Evolutionary conservation across 1,284 basidiomycete species (phyloP).

Genomic region (Cutaneotrichosporon daszewskae): DNA sequence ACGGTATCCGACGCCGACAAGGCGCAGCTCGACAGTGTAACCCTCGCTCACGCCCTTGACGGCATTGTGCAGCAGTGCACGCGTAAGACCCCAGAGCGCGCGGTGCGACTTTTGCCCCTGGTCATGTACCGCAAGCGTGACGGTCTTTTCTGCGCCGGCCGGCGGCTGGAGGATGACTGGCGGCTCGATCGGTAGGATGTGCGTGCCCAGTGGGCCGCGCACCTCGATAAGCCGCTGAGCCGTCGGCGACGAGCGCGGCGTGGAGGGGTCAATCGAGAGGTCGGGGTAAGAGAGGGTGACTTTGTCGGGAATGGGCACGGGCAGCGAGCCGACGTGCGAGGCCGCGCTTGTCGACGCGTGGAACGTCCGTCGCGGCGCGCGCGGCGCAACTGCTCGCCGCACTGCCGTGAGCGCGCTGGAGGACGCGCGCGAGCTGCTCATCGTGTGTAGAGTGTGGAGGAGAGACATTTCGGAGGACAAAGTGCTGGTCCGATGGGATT

Average conservation of each 20-base stretch:
- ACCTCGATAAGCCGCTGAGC: conserved; percentile 48
- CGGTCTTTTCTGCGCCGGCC: conserved; percentile 3
- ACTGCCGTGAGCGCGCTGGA: not conserved
- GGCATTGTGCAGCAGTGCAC: conserved; percentile 83
- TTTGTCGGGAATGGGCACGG: conserved; percentile 63
- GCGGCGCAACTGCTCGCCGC: not conserved
- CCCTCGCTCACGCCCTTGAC: conserved; percentile 84
- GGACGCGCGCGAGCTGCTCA: conserved; percentile 8
- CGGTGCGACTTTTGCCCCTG: conserved; percentile 68
- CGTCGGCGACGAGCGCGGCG: conserved; percentile 19
- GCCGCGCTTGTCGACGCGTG: conserved; percentile 20
- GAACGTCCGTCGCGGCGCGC: conserved; percentile 19
- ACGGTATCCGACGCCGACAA: conserved; percentile 94
- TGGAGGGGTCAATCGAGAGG: conserved; percentile 27
- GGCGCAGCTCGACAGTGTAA: conserved; percentile 71
- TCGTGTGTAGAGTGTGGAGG: conserved; percentile 1
- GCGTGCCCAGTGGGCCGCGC: conserved; percentile 68
- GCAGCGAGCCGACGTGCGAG: conserved; percentile 71
- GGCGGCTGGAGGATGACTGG: conserved; percentile 52
- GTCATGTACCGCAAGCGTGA: conserved; percentile 63
- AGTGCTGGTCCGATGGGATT: too few relatives aligned
- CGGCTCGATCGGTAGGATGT: conserved; percentile 62
- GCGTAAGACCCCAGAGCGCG: conserved; percentile 87
- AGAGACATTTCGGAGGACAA: not conserved
- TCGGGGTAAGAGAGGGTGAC: conserved; percentile 54